phyloP scores from a whole-genome alignment of 192 early-diverging fungal genomes.

The Umbelopsis sp. region DNA sequence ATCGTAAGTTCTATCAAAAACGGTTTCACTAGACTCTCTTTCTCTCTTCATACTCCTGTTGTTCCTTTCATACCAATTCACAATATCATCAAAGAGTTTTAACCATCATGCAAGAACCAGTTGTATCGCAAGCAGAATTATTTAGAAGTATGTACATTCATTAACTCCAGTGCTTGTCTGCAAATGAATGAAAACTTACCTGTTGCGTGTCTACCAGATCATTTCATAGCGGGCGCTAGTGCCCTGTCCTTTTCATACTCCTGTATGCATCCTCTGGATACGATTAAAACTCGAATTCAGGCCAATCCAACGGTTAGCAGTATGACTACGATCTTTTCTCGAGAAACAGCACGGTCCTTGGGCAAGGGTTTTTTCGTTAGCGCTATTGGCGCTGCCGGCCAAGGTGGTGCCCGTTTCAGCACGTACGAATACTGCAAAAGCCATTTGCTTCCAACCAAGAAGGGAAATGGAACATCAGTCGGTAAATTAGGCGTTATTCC shows the following conservation, averaged over 20 bases:
- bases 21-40: conserved; percentile 1
- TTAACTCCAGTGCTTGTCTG: not conserved
- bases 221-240: conserved; percentile 63
- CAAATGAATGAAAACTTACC: conserved; percentile 16
- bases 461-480: conserved; percentile 30
- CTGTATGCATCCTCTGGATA: conserved; percentile 78
- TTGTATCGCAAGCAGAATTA: conserved; percentile 6
- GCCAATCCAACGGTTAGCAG: conserved; percentile 46
- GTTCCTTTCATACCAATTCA: conserved; percentile 13
- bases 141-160: conserved; percentile 1
- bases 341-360: conserved; percentile 53
- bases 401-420: conserved; percentile 71
- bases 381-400: conserved; percentile 71
- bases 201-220: conserved; percentile 40
- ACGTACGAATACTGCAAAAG: conserved; percentile 73
- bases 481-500: conserved; percentile 51
- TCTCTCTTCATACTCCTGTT: conserved; percentile 1
- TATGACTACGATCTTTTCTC: conserved; percentile 51
- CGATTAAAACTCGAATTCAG: conserved; percentile 74
- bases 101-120: conserved; percentile 1
- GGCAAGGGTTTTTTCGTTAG: conserved; percentile 67
- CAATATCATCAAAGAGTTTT: not conserved
- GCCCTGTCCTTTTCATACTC: conserved; percentile 71
- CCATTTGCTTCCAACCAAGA: conserved; percentile 47
- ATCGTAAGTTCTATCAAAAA: not conserved